phyloP scores from a whole-genome alignment of 306 rosid genomes.

The Fagus crenata region DNA sequence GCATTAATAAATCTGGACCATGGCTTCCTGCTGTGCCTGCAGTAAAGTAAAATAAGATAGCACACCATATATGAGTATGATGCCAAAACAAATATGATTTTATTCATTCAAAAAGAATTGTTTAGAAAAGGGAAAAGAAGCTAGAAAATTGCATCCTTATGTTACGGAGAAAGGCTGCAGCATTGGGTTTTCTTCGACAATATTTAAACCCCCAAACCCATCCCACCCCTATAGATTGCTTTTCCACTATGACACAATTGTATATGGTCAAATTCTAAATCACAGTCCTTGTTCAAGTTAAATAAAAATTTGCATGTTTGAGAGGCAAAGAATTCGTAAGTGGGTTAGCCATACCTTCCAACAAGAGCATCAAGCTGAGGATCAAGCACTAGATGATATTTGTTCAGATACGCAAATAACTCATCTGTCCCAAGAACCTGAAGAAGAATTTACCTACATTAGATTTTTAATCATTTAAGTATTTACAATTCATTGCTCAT shows the following conservation, averaged over 20 bases:
- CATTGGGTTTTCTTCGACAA: not conserved
- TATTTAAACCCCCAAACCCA: not conserved
- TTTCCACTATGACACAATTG: not conserved
- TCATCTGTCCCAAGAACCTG: conserved; percentile 90
- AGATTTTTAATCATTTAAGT: not conserved
- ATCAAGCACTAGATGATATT: conserved; percentile 76
- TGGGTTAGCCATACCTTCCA: conserved; percentile 56
- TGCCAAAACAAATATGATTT: not conserved
- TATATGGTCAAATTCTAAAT: not conserved
- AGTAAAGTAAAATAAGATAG: conserved; percentile 25
- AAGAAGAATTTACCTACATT: conserved; percentile 4
- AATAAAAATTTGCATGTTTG: conserved; percentile 16
- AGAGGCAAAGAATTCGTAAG: conserved; percentile 1
- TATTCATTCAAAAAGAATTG: not conserved
- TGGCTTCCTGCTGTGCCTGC: conserved; percentile 98
- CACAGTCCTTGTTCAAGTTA: not conserved
- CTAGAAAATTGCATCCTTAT: not conserved
- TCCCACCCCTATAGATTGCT: not conserved
- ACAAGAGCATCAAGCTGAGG: conserved; percentile 84
- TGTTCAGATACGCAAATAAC: conserved; percentile 66
- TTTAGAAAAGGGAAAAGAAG: not conserved
- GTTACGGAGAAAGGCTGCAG: not conserved
- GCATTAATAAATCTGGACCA: conserved; percentile 92
- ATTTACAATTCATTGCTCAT: not conserved
- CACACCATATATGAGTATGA: conserved; percentile 8